Evolutionary conservation across 2,329 filamentous ascomycete genomes (phyloP), one percentile per base, ranked within the genome.

Genomic region (Penicillium sp.): DNA sequence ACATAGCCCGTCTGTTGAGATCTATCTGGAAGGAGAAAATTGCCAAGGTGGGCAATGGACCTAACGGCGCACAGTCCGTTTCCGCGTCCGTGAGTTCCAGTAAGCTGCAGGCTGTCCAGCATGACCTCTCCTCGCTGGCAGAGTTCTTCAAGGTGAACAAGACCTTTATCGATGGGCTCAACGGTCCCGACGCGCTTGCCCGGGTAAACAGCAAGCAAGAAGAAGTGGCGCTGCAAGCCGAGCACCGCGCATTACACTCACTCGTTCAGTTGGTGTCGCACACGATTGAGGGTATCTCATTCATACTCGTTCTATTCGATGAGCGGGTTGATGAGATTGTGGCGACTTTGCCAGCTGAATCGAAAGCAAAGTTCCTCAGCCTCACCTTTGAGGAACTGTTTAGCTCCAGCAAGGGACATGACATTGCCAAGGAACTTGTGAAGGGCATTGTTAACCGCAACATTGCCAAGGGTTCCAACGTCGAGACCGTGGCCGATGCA

Each of bases 401-500:
- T 72, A 89, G 90, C 4, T 86, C 88, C 40, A 75, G 82, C 6
- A 81, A 86, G 18, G 94, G 94, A 32, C 91, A 91, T 64, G 91
- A 96, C 12, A 83, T 97, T 25, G 95, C 93, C 3, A 97, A 96
- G 73, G 84, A 96, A 52, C 80, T 99, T 1, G 94, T 99, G 54
- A 99, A 97, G 72, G 91, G 93, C 0, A 97, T 99, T 67, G 94
- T 99, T 52, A 97, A 97, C 72, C 87, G 92, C 66, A 99, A 96
- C 72, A 99, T 99, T 65, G 89, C 93, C 55, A 96, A 91, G 67
- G 94, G 95, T 10, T 93, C 92, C 5, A 99, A 97, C 60, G 93
- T 99, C 21, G 95, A 99, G 75, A 97, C 92, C 0, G 91, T 99
- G 25, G 93, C 94, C 0, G 94, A 99, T 73, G 91, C 92, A n/a